Evolutionary conservation across 768 basidiomycete genomes (phyloP), one percentile per base, ranked within the genome.

Genomic region (Pleurotus giganteus): DNA sequence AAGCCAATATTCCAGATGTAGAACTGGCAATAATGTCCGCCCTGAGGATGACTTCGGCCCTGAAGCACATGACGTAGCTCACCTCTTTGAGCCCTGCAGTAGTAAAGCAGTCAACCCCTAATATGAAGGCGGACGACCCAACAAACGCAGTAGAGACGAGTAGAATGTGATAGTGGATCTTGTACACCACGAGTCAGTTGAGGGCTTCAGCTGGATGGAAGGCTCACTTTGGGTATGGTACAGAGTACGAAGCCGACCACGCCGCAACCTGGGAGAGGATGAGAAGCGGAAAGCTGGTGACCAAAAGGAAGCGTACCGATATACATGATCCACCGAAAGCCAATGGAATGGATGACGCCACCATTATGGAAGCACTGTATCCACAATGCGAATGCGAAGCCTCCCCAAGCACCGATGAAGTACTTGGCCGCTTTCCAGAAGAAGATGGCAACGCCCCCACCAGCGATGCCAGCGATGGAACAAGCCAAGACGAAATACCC

Each of bases 1-100:
- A 94, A 97, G 36, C 96, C 96, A 49, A 98, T 75, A 67, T 97
- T 98, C 86, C 90, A 97, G 47, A 97, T 76, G 71, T 97, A 98
- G 72, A 97, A 97, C 91, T 96, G 57, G 49, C n/a, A n/a, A n/a
- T n/a, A 26, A 50, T 19, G 31, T 50, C 36, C 47, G 62, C 37
- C 51, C 46, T 59, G 44, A 55, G 53, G 55, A 56, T 23, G 28
- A 15, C n/a, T 5, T 4, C 31, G 34, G 37, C 32, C 32, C 29
- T 46, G 58, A 71, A 13, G 13, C 31, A 49, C 7, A 26, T 27
- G 26, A 50, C 47, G 39, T 42, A 47, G 34, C 71, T 61, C 60
- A 89, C 93, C 84, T 97, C 94, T 74, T 98, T 98, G 51, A 98
- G 79, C 19, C 90, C 91, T 4, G 89, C 91, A 15, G 91, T 89